A percentile compares a stretch with the other conserved stretches of the same genome.
Conservation (phyloP, 345 rosid species). For the Arabidopsis suecica region DNA sequence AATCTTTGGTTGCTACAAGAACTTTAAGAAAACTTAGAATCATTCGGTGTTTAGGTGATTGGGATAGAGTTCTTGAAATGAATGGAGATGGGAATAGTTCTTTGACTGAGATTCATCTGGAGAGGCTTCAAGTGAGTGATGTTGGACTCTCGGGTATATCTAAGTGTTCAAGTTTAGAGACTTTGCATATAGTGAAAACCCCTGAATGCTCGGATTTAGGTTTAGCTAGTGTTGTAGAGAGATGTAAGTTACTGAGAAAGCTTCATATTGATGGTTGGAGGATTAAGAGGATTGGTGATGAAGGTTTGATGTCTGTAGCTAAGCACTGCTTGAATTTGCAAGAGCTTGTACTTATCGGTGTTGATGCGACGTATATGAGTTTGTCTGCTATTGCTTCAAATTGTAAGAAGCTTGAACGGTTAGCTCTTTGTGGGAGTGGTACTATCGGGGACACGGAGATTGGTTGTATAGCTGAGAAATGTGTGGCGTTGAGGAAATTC, state of each 20-base stretch:
- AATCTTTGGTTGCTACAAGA: conserved; percentile 56
- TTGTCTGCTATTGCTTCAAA: conserved; percentile 57
- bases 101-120: conserved; percentile 69
- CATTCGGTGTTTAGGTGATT: conserved; percentile 78
- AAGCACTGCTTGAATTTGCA: conserved; percentile 63
- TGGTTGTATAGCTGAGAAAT: conserved; percentile 71
- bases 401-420: conserved; percentile 68
- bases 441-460: conserved; percentile 74
- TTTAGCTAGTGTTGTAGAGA: conserved; percentile 60
- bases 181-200: conserved; percentile 62
- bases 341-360: conserved; percentile 84
- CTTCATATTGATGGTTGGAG: conserved; percentile 88
- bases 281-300: conserved; percentile 71
- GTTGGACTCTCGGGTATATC: conserved; percentile 62
- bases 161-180: conserved; percentile 62
- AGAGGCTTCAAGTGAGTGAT: conserved; percentile 80
- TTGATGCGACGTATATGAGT: conserved; percentile 66
- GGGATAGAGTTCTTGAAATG: conserved; percentile 68
- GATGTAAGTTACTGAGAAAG: conserved; percentile 69
- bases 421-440: conserved; percentile 79
- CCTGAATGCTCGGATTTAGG: conserved; percentile 73
- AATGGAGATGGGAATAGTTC: conserved; percentile 47
- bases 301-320: conserved; percentile 71
- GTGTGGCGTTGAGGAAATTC: conserved; percentile 69
- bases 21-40: conserved; percentile 66